Base-by-base conservation (phyloP, 768 basidiomycete genomes). In the Tephrocybe rancida region DNA sequence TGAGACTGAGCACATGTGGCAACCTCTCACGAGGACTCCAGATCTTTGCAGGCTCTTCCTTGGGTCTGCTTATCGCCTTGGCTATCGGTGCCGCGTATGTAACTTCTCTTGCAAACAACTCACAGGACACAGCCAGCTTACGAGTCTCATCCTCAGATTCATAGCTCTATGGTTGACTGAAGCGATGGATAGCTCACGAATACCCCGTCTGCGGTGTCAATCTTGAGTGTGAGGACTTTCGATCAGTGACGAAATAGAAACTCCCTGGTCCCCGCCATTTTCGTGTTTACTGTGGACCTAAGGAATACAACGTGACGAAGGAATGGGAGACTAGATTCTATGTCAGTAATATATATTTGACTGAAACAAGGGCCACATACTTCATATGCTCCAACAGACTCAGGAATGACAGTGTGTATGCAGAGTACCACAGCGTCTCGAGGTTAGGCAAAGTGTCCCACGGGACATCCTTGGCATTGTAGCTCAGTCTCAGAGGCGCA, bases 91-190 rank as follows among this genome's bases (percentile, higher is more conserved):
- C 90, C 11, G 86, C 92, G 75, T 81, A 58, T 52, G 76, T 64
- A 2, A 25, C 19, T 16, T 44, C 18, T 2, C 2, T 5, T 3
- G 24, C 21, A 6, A 22, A 18, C 26, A 11, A 0, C 19, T 10
- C 6, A n/a, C 46, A 43, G 16, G 19, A 49, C n/a, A n/a, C n/a
- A n/a, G n/a, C 24, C 26, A 22, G 25, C 34, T 53, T 26, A 44
- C n/a, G n/a, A n/a, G 48, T 26, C 44, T 37, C 5, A 8, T 22
- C 10, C 35, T 38, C 49, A 78, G 77, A 1, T 98, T 96, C 71
- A 89, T 98, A 57, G 93, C 90, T 6, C 82, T 97, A 37, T 98
- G 94, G 89, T 98, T 96, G 39, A 19, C 7, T 30, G 50, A 13
- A 56, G 39, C 7, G 55, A 25, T 11, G 55, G 49, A 27, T 43